A percentile compares a stretch with the other conserved stretches of the same genome.
Conservation (phyloP, 2,329 filamentous ascomycete species). For the Myriosclerotinia curreyana region DNA sequence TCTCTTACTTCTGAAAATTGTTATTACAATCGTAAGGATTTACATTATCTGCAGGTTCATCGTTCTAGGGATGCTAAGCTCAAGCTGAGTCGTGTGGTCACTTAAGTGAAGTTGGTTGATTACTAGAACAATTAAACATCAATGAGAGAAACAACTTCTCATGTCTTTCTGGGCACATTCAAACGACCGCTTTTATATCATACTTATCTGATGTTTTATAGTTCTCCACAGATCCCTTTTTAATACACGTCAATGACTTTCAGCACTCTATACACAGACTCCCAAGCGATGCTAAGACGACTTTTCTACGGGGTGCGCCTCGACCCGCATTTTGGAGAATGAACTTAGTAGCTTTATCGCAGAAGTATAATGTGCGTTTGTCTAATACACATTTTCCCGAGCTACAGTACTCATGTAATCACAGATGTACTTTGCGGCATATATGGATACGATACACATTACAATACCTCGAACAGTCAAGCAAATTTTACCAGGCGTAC, state of each 20-base stretch:
- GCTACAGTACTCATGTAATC: conserved; percentile 10
- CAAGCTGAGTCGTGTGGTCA: neutral
- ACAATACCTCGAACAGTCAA: conserved; percentile 50
- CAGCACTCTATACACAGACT: neutral
- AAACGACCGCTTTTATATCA: neutral
- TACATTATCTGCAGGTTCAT: neutral
- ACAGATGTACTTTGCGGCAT: conserved; percentile 60
- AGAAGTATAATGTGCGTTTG: conserved; percentile 19
- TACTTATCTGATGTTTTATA: neutral
- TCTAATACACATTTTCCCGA: neutral
- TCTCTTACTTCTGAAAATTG: neutral
- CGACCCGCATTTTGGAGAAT: conserved; percentile 19
- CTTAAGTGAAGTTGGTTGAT: neutral
- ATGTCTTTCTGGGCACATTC: neutral
- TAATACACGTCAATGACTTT: neutral
- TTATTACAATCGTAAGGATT: neutral
- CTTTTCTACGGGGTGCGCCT: neutral
- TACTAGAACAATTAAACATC: neutral
- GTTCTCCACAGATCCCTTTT: neutral
- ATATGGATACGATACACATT: conserved; percentile 55
- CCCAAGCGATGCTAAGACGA: conserved; percentile 3
- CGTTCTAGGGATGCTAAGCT: neutral
- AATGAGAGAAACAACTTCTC: neutral
- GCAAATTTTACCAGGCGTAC: conserved; percentile 48
- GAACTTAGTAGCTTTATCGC: conserved; percentile 21